Base-by-base conservation (phyloP, 768 basidiomycete species). In the Amanita pseudoporphyria region DNA sequence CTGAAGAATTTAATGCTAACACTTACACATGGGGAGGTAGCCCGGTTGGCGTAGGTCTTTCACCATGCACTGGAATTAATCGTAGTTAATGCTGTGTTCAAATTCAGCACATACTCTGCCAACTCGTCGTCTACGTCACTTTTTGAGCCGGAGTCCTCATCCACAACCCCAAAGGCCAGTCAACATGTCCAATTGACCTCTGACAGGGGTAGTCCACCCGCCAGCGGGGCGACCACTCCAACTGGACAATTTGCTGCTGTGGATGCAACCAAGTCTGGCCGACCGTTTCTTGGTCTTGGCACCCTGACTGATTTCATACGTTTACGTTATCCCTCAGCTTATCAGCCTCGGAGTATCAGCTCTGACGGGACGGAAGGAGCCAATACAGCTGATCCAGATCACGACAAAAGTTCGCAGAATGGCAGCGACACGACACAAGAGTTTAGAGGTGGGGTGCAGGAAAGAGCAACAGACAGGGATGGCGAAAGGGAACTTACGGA, bases 1-100 rank as follows among this genome's bases (percentile, higher is more conserved):
- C 75, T 99, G 54, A 97, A 96, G 70, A 93, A 93, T 59, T 72
- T 98, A 16, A 64, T 97, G 47, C 76, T 98, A 26, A 93, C 88
- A 9, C 71, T 95, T 55, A 88, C 84, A 47, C 78, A 82, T 58
- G 84, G 82, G 43, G 81, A 82, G 58, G 71, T 70, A 39, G 65
- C 70, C 24, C 67, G 64, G 45, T 56, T 70, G 30, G 63, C 54
- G 83, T 84, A 58, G 62, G 76, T 66, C 51, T 52, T 53, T 55
- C 50, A 42, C 36, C 28, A 21, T 51, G 31, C 30, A 60, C 52
- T 58, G 47, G 35, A 38, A 28, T 52, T 14, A 38, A 59, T 64
- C 40, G 59, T 59, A 16, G 56, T 53, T 16, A 33, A 6, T 56
- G 47, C 53, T 53, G 52, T 52, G 52, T 35, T 28, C 26, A 14